A percentile compares a stretch with the other conserved stretches of the same genome.
phyloP scores from a whole-genome alignment of 2,329 filamentous ascomycete genomes.

The Arthrobotrys iridis region DNA sequence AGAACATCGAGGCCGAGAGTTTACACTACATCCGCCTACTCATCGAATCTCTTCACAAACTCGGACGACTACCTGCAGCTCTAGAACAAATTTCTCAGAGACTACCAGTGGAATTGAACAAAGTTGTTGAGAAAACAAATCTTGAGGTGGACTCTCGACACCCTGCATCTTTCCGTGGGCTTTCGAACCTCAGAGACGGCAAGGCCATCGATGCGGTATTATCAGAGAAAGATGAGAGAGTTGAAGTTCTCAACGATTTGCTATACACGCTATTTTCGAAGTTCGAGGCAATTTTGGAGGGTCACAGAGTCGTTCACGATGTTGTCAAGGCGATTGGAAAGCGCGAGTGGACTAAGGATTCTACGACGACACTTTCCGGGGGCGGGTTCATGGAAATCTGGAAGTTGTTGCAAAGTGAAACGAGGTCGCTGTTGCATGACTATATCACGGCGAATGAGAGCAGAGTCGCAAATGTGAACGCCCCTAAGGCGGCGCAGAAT shows the following conservation, averaged over 20 bases:
- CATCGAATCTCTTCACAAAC: slow-evolving; percentile 87
- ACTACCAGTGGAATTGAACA: slow-evolving; percentile 90
- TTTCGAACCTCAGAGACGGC: slow-evolving; percentile 63
- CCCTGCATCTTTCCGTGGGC: slow-evolving; percentile 72
- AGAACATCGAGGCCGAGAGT: slow-evolving; percentile 93
- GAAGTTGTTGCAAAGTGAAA: slow-evolving; percentile 98
- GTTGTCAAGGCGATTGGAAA: slow-evolving; percentile 85
- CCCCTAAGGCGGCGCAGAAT: slow-evolving; percentile 57
- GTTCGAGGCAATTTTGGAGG: slow-evolving; percentile 96
- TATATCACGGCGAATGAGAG: slow-evolving; percentile 86
- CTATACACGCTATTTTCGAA: slow-evolving; percentile 93
- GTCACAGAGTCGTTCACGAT: slow-evolving; percentile 92
- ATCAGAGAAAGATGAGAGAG: slow-evolving; percentile 78
- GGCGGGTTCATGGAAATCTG: slow-evolving; percentile 95
- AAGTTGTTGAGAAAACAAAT: slow-evolving; percentile 93
- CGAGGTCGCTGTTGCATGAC: slow-evolving; percentile 90
- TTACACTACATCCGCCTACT: slow-evolving; percentile 91
- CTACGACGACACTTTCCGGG: slow-evolving; percentile 74
- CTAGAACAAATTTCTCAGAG: slow-evolving; percentile 92
- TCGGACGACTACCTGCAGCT: slow-evolving; percentile 84
- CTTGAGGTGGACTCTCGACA: slow-evolving; percentile 92
- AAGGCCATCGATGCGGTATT: slow-evolving; percentile 70
- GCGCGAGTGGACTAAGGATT: slow-evolving; percentile 73
- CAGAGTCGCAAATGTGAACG: slow-evolving; percentile 53
- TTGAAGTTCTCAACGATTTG: slow-evolving; percentile 88